phyloP scores from a whole-genome alignment of 805 yeast species.

The Ogataea methylovora region DNA sequence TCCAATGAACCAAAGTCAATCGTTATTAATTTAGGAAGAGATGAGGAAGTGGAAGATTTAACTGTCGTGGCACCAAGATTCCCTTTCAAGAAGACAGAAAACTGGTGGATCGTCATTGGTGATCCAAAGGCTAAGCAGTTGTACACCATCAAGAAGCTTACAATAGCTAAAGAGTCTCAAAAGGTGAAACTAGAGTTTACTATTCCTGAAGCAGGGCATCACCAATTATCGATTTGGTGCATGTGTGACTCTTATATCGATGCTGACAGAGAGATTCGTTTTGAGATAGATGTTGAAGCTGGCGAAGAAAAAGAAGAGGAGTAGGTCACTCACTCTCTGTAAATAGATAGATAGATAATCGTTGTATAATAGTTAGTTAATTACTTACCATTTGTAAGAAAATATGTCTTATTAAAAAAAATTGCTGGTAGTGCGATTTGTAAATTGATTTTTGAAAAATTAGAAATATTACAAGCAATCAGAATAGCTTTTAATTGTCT shows the following conservation, averaged over 20 bases:
- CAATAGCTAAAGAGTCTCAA: slow-evolving; percentile 45
- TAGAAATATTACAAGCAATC: too few relatives aligned
- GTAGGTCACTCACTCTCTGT: too few relatives aligned
- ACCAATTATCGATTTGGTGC: slow-evolving; percentile 67
- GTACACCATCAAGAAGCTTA: slow-evolving; percentile 64
- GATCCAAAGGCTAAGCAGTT: slow-evolving; percentile 50
- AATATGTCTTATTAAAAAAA: too few relatives aligned
- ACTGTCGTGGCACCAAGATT: slow-evolving; percentile 50
- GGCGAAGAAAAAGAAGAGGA: slow-evolving; percentile 13
- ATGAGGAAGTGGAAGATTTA: slow-evolving; percentile 67
- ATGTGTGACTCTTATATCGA: slow-evolving; percentile 90
- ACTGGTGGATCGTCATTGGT: slow-evolving; percentile 89
- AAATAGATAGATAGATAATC: too few relatives aligned
- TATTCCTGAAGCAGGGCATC: slow-evolving; percentile 54
- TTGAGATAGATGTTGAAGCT: slow-evolving; percentile 39
- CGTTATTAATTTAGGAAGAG: slow-evolving; percentile 48
- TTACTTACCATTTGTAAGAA: too few relatives aligned
- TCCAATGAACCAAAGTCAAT: slow-evolving; percentile 41
- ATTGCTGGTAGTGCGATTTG: too few relatives aligned
- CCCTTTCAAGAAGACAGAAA: slow-evolving; percentile 56
- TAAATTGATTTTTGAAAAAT: too few relatives aligned
- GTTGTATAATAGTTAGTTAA: too few relatives aligned
- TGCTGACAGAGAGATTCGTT: slow-evolving; percentile 74
- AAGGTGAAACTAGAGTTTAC: slow-evolving; percentile 45
- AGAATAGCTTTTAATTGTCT: too few relatives aligned